Conservation (phyloP, 306 rosid species). For the Medicago arabica region DNA sequence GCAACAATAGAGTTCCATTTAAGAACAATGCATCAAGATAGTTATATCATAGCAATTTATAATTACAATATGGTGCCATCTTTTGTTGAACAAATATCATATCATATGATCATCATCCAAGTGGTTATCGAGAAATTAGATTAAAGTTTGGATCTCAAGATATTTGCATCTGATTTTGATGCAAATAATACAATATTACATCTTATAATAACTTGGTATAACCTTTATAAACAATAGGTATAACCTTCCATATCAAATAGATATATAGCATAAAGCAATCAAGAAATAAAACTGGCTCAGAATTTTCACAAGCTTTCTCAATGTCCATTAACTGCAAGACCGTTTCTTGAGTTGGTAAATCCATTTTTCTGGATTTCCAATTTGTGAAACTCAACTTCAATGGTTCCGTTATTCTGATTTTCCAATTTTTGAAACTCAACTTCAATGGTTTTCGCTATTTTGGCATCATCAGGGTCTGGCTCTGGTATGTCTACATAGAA, state of each 20-base stretch:
- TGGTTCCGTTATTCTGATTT: slow-evolving; percentile 59
- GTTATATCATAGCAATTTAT: neutral
- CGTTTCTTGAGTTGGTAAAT: slow-evolving; percentile 50
- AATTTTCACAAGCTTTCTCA: slow-evolving; percentile 42
- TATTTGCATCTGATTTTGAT: slow-evolving; percentile 57
- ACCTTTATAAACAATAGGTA: slow-evolving; percentile 32
- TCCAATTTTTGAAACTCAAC: slow-evolving; percentile 71
- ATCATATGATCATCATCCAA: slow-evolving; percentile 40
- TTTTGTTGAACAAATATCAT: slow-evolving; percentile 20
- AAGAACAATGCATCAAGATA: neutral
- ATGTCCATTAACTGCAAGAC: slow-evolving; percentile 51
- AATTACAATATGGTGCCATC: neutral
- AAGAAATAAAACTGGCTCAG: slow-evolving; percentile 32
- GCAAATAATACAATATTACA: slow-evolving; percentile 53
- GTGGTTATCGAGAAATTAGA: slow-evolving; percentile 42
- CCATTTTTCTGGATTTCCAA: slow-evolving; percentile 62
- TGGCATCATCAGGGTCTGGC: slow-evolving; percentile 66
- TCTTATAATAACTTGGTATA: slow-evolving; percentile 32
- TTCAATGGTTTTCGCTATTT: slow-evolving; percentile 72
- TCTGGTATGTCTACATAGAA: slow-evolving; percentile 84
- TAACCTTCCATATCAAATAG: slow-evolving; percentile 36
- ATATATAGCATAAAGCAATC: slow-evolving; percentile 28
- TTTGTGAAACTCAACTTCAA: slow-evolving; percentile 74
- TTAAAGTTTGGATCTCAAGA: slow-evolving; percentile 31
- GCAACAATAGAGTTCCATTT: too few relatives aligned